Evolutionary conservation across 2,329 filamentous ascomycete genomes (phyloP).

Genomic region (Colletotrichum graminicola): DNA sequence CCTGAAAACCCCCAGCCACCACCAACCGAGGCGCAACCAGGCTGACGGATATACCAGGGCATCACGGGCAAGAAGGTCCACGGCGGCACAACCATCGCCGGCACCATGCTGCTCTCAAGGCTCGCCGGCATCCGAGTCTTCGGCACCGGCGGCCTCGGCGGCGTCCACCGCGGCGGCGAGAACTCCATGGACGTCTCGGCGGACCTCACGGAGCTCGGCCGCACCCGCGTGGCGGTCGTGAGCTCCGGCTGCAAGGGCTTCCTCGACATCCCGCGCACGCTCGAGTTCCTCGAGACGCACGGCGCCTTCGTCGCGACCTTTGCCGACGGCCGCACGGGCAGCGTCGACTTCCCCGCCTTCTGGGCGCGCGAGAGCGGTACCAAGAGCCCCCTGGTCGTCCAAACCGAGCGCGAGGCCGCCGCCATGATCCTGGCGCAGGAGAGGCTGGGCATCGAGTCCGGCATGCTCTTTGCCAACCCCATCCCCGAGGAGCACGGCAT

Average conservation of each 20-base stretch:
- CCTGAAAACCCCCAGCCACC: not conserved
- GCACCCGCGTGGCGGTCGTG: constrained; percentile 89
- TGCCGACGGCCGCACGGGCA: constrained; percentile 79
- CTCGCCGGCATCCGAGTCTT: constrained; percentile 92
- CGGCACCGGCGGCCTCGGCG: constrained; percentile 93
- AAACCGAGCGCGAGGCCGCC: constrained; percentile 84
- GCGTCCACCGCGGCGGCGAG: constrained; percentile 91
- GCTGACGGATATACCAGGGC: constrained; percentile 58
- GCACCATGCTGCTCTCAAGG: constrained; percentile 90
- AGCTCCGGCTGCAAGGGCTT: constrained; percentile 96
- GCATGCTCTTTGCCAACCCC: constrained; percentile 90
- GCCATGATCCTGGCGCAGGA: constrained; percentile 88
- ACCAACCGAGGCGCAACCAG: constrained; percentile 22
- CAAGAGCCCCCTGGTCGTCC: constrained; percentile 80
- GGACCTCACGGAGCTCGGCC: constrained; percentile 92
- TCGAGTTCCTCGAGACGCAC: constrained; percentile 81
- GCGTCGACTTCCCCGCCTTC: constrained; percentile 91
- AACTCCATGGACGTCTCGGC: constrained; percentile 93
- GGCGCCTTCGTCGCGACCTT: constrained; percentile 91
- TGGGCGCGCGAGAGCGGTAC: constrained; percentile 90
- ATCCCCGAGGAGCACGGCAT: constrained; percentile 80
- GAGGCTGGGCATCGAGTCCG: constrained; percentile 78
- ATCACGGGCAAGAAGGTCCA: constrained; percentile 76
- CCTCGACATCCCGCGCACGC: constrained; percentile 88
- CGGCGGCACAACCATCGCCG: constrained; percentile 93